These are phyloP conservation scores for Mucor sp. DNA, from an alignment of 371 early-diverging fungal genomes.

Conservation along the genomic window DNA sequence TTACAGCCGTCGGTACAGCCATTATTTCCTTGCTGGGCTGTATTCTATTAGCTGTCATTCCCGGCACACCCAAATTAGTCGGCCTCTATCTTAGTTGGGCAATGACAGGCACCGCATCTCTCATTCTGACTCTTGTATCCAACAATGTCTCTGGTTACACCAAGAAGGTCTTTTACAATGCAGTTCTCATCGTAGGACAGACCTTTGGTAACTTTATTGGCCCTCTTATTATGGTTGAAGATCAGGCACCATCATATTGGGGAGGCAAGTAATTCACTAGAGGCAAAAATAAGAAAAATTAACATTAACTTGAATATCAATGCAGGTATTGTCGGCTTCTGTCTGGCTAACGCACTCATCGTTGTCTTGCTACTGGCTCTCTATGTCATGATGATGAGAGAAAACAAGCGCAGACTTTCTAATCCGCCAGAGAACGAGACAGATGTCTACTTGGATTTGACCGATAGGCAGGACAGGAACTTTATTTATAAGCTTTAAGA, in stretches of 20 bases:
- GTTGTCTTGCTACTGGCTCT: constrained; percentile 12
- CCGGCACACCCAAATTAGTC: constrained; percentile 20
- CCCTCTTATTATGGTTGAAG: constrained; percentile 24
- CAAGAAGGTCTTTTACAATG: constrained; percentile 26
- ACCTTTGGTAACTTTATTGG: constrained; percentile 36
- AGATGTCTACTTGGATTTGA: constrained; percentile 32
- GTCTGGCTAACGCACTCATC: constrained; percentile 13
- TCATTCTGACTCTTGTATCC: constrained; percentile 20
- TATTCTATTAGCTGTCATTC: constrained; percentile 16
- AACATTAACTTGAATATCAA: background rate
- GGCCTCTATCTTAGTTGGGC: constrained; percentile 30
- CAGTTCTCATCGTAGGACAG: constrained; percentile 13
- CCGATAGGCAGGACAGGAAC: constrained; percentile 39
- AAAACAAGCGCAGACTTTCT: constrained; percentile 22
- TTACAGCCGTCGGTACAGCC: constrained; percentile 7
- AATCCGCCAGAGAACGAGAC: constrained; percentile 8
- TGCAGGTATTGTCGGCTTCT: constrained; percentile 20
- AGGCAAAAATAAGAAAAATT: background rate
- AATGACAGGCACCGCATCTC: constrained; percentile 13
- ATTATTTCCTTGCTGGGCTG: constrained; percentile 20
- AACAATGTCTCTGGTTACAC: constrained; percentile 34
- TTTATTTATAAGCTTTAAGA: constrained; percentile 42
- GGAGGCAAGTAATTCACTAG: constrained; percentile 1
- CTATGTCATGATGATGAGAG: constrained; percentile 20
- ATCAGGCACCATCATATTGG: constrained; percentile 21